Percentiles rank a stretch among this genome's conserved stretches.
These are phyloP conservation scores for carrot (Daucus carota) DNA, from an alignment of 129 eudicot species.

Conservation along the genomic window DNA sequence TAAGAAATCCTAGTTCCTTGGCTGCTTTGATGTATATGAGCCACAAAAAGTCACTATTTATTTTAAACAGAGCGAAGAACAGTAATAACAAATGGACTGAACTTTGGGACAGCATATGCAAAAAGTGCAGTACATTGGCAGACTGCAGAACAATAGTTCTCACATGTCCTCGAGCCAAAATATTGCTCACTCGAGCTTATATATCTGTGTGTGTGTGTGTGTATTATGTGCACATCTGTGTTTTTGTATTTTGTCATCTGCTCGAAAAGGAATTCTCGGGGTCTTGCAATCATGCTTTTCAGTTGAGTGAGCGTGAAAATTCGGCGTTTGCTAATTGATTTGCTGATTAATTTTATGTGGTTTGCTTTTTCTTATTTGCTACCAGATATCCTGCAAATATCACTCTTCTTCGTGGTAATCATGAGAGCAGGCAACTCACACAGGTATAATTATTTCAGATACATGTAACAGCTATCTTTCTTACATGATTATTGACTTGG, in stretches of 20 bases:
- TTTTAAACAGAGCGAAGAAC: too few species aligned
- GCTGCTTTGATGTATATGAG: not conserved
- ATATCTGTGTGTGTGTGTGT: too few species aligned
- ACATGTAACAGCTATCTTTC: not conserved
- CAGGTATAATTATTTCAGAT: constrained; percentile 41
- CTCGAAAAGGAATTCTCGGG: not conserved
- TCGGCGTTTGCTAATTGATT: not conserved
- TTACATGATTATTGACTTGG: not conserved
- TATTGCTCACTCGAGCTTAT: too few species aligned
- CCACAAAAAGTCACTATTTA: not conserved
- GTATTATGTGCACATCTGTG: not conserved
- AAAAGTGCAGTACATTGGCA: too few species aligned
- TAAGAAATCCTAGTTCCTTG: not conserved
- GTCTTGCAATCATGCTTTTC: not conserved
- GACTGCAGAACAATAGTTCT: too few species aligned
- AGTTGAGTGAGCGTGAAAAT: not conserved
- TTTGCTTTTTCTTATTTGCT: constrained; percentile 12
- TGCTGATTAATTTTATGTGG: not conserved
- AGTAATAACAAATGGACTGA: too few species aligned
- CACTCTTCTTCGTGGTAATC: constrained; percentile 95
- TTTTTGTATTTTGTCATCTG: too few species aligned
- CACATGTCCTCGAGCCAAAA: too few species aligned
- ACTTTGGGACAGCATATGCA: too few species aligned
- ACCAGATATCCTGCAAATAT: constrained; percentile 91
- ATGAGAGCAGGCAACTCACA: constrained; percentile 95